Base-by-base conservation (phyloP, 78 protist genomes). In the Isochrysis galbana region DNA sequence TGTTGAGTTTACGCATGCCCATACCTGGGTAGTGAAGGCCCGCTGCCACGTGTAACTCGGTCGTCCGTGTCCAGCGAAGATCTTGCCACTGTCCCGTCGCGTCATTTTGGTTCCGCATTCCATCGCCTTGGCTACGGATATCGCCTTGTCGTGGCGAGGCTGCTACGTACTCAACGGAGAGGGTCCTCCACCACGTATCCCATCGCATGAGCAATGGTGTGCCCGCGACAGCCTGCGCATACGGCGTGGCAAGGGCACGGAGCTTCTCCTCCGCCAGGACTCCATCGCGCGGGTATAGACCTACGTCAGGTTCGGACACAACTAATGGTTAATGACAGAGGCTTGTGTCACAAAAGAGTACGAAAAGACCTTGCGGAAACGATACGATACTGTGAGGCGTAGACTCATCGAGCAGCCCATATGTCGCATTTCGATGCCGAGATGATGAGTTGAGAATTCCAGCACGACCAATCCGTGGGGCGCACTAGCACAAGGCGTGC, bases 191-290 rank as follows among this genome's bases (percentile, higher is more conserved):
- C 61, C 74, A 23, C 32, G 74, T n/a, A 11, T 11, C 14, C 36
- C 17, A 95, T 3, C 7, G 25, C 93, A 92, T 90, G 36, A 26
- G 5, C 34, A 14, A 3, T 55, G 97, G 97, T 0, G 25, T 21
- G 46, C 97, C 97, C 26, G 94, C 91, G 51, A 93, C 87, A 0
- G 93, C 91, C 80, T 90, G 94, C 34, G 97, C 95, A 72, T 93
- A 94, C 36, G 97, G 90, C 44, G 96, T 69, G 21, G 93, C 46
- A 14, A 96, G 92, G 4, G 95, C 74, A 25, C 72, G 90, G 11
- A 95, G 48, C 84, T 95, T 95, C n/a, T 41, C 32, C 10, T 44
- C 61, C 54, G 92, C 93, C 32, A 95, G 70, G 41, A 44, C 39
- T 42, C 96, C 74, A 14, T 51, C 61, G 29, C 14, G 7, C 61